Evolutionary conservation across 768 basidiomycete genomes (phyloP).

Genomic region (Asterophora lycoperdoides): DNA sequence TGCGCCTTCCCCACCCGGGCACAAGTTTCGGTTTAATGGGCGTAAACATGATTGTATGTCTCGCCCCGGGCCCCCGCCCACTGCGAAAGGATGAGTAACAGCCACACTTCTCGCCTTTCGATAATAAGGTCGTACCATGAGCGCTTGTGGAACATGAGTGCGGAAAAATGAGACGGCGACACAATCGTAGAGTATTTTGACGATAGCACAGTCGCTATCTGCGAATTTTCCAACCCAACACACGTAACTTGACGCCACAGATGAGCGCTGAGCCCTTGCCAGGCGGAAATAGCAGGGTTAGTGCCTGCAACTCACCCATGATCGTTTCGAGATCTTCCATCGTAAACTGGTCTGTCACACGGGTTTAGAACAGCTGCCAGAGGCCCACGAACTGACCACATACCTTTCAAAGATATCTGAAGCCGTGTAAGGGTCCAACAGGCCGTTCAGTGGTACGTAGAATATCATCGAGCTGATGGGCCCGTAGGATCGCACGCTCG

Average conservation of each 20-base stretch:
- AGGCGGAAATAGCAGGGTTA: neutral
- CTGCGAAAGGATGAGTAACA: slow-evolving; percentile 12
- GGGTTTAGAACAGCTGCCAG: neutral
- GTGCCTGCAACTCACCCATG: slow-evolving; percentile 18
- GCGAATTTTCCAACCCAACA: slow-evolving; percentile 48
- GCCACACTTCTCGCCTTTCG: neutral
- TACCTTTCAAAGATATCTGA: slow-evolving; percentile 40
- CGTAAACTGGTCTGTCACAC: slow-evolving; percentile 43
- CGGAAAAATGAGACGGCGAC: slow-evolving; percentile 59
- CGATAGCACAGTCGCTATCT: slow-evolving; percentile 45
- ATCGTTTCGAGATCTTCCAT: slow-evolving; percentile 58
- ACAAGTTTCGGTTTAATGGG: slow-evolving; percentile 53
- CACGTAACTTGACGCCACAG: slow-evolving; percentile 39
- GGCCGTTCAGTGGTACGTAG: slow-evolving; percentile 41
- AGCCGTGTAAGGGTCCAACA: slow-evolving; percentile 50
- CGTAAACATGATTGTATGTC: slow-evolving; percentile 59
- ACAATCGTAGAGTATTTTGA: slow-evolving; percentile 46
- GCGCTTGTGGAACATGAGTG: slow-evolving; percentile 54
- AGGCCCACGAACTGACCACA: neutral
- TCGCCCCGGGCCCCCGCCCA: too few species aligned
- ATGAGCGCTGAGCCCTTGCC: neutral
- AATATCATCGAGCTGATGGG: slow-evolving; percentile 46
- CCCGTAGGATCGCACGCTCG: slow-evolving; percentile 44
- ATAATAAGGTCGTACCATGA: slow-evolving; percentile 34
- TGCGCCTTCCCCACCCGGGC: slow-evolving; percentile 66